Base-by-base conservation (phyloP, 176 grass and related monocot genomes). In the Dendrocalamus sinicus region DNA sequence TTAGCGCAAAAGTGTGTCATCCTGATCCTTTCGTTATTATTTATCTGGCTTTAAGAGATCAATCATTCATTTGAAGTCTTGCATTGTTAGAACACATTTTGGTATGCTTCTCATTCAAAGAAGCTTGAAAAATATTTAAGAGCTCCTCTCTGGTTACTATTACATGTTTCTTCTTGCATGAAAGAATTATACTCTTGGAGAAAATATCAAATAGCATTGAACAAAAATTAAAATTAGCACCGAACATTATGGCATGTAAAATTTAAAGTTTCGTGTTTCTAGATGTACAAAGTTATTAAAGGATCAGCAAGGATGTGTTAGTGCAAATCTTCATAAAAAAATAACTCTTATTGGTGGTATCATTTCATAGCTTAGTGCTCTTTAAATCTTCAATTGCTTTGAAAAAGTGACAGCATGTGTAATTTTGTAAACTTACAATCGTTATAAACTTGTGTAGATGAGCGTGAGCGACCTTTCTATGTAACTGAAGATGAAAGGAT, bases 401-500 rank as follows among this genome's bases (percentile, higher is more conserved):
- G 6, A n/a, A 13, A 48, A 83, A 12, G 61, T 76, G 47, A 12
- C 50, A 55, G 45, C 14, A 22, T 67, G 47, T 52, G 67, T 77
- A 68, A 68, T 63, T 11, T 40, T 54, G 44, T 82, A 73, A 43
- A 85, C 51, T 87, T 83, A 72, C 39, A 19, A 14, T 81, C 19
- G 43, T 9, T 59, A 68, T 85, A 80, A 88, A 88, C 88, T 78
- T 85, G 24, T 90, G 76, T 85, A 90, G 91, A 90, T 91, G 84
- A 84, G 55, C 66, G 68, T 83, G 90, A 95, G 37, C 84, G 90
- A 48, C 96, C 93, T 81, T 94, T 94, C 75, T 99, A 91, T 91
- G 90, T 91, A 70, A 85, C 68, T 44, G 86, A 93, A 65, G 96
- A 99, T 73, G 96, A 96, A 86, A 99, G 93, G 82, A 91, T 91